Base-by-base conservation (phyloP, 768 basidiomycete species). In the Tephrocybe sp. region DNA sequence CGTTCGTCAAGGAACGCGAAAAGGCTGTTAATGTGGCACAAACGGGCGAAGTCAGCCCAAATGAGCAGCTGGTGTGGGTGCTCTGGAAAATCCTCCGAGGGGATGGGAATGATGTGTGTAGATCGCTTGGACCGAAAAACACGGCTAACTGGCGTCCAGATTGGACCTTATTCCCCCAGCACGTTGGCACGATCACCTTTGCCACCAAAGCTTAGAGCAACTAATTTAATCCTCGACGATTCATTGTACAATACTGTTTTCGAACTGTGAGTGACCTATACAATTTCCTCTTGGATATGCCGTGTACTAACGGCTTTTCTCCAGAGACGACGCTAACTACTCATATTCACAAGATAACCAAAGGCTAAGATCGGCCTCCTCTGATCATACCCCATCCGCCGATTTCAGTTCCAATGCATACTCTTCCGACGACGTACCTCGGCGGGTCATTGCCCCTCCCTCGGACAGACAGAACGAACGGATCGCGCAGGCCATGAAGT, bases 61-160 rank as follows among this genome's bases (percentile, higher is more conserved):
- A 82, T 63, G 88, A 90, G 61, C 89, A 89, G 59, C 70, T 91
- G 41, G 86, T 90, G 31, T 91, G 89, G 87, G 89, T 91, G 36
- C 72, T 91, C 52, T 91, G 88, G 88, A 91, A 91, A 69, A 87
- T 91, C 49, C 69, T 91, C 47, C 87, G 82, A 64, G 89, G 89
- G 44, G 87, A 90, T 62, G 89, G 89, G 16, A 83, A 82, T 52
- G 88, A 91, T 73, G 89, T 89, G 54, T 57, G 83, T 74, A 30
- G 18, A 9, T 22, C 30, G 51, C 37, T 19, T 44, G 27, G 13
- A 22, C 15, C 40, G 16, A 22, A 12, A 7, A 41, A 22, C 13
- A 21, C 47, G 44, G 34, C 38, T 45, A 24, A 50, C 45, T 43
- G 32, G 39, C 49, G 21, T 22, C 40, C 11, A 91, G 89, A 87